Conservation (phyloP, 176 grass and related monocot species). For the barley (Hordeum vulgare) region DNA sequence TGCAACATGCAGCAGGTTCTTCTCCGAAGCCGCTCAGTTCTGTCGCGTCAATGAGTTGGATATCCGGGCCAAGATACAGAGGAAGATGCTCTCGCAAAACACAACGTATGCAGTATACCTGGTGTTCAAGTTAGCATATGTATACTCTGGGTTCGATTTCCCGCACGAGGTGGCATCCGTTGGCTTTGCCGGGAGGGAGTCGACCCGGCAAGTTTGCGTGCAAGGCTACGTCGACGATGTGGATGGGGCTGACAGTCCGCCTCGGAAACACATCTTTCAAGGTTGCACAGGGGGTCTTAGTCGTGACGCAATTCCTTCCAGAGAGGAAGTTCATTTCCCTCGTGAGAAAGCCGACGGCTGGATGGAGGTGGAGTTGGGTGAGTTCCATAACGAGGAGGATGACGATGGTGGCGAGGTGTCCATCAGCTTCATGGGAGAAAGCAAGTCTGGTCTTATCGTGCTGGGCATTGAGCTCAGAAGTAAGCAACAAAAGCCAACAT, state of each 20-base stretch:
- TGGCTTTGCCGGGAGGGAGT: background rate
- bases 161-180: background rate
- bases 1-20: too few species aligned
- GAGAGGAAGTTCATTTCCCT: background rate
- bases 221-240: background rate
- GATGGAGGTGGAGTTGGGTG: background rate
- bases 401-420: constrained; percentile 30
- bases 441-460: constrained; percentile 48
- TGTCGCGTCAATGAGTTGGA: background rate
- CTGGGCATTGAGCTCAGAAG: constrained; percentile 57
- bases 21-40: background rate
- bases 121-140: background rate
- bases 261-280: too few species aligned
- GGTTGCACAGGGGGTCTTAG: too few species aligned
- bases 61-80: background rate
- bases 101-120: background rate
- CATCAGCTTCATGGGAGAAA: constrained; percentile 24
- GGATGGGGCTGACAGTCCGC: too few species aligned
- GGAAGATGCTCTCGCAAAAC: background rate
- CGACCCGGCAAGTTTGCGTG: background rate
- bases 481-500: background rate
- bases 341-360: background rate
- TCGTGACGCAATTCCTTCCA: too few species aligned
- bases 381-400: constrained; percentile 33
- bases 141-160: background rate